These are phyloP conservation scores for Sporothrix brunneoviolacea DNA, from an alignment of 2,329 filamentous ascomycete genomes.

Conservation along the genomic window DNA sequence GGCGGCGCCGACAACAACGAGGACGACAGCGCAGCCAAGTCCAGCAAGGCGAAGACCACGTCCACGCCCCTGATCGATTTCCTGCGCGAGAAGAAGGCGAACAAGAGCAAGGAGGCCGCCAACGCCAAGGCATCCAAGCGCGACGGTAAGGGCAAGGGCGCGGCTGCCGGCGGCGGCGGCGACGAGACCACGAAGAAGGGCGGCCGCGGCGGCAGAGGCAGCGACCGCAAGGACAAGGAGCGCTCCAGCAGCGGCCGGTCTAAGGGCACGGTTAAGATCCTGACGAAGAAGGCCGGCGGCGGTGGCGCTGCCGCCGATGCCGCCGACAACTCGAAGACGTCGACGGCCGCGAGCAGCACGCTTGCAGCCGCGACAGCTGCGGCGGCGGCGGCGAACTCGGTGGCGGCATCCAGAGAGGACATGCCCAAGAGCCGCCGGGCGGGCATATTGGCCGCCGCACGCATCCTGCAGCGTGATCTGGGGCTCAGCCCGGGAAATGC, in stretches of 20 bases:
- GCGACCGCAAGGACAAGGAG: background rate
- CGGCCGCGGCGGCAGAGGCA: background rate
- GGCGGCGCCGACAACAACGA: slow-evolving; percentile 23
- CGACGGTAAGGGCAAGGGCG: slow-evolving; percentile 40
- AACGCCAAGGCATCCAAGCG: slow-evolving; percentile 49
- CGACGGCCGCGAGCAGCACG: slow-evolving; percentile 31
- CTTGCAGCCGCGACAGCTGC: slow-evolving; percentile 53
- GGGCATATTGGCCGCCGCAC: slow-evolving; percentile 57
- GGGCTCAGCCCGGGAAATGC: slow-evolving; percentile 58
- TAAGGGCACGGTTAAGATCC: slow-evolving; percentile 56
- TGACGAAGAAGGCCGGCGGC: slow-evolving; percentile 51
- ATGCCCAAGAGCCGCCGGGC: slow-evolving; percentile 50
- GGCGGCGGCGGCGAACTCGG: slow-evolving; percentile 37
- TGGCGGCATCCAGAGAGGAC: slow-evolving; percentile 28
- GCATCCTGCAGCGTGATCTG: slow-evolving; percentile 59
- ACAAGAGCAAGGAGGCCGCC: slow-evolving; percentile 52
- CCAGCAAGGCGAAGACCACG: slow-evolving; percentile 57
- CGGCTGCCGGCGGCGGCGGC: slow-evolving; percentile 23
- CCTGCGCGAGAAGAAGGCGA: slow-evolving; percentile 86
- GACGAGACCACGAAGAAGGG: slow-evolving; percentile 5
- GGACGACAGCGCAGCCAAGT: slow-evolving; percentile 44
- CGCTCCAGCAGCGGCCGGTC: slow-evolving; percentile 22
- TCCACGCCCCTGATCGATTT: slow-evolving; percentile 88
- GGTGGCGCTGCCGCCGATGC: too few relatives aligned
- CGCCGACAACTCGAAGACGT: slow-evolving; percentile 32